Percentiles rank a stretch among this genome's conserved stretches.
These are phyloP conservation scores for Acacia melanoxylon DNA, from an alignment of 306 rosid species.

Conservation along the genomic window DNA sequence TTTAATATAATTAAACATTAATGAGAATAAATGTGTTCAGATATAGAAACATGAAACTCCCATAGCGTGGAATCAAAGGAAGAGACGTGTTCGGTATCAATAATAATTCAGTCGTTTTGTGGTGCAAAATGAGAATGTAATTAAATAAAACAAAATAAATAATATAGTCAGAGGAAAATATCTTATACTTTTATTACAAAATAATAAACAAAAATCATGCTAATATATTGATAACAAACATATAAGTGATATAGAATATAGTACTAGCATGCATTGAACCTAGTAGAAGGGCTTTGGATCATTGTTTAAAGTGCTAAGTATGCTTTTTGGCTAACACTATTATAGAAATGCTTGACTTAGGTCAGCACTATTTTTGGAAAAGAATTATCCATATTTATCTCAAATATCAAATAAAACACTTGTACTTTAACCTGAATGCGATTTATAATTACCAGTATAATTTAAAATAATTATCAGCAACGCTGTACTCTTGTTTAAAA, in stretches of 20 bases:
- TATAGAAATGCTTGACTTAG: neutral
- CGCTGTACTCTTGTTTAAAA: neutral
- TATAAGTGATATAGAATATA: too few species aligned
- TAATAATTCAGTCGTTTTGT: neutral
- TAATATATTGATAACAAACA: too few species aligned
- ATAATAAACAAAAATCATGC: too few species aligned
- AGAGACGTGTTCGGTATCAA: neutral
- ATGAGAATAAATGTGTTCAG: neutral
- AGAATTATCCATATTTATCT: neutral
- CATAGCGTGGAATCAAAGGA: neutral
- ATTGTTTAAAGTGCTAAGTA: neutral
- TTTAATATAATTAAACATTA: neutral
- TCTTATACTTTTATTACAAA: too few species aligned
- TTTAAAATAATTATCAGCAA: neutral
- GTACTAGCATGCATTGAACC: too few species aligned
- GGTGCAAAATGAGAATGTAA: neutral
- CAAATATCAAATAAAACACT: neutral
- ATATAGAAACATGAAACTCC: neutral
- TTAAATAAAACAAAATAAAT: neutral
- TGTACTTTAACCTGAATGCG: neutral
- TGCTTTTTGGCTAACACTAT: neutral
- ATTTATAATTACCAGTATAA: neutral
- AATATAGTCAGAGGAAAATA: neutral
- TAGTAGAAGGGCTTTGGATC: too few species aligned
- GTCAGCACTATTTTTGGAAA: neutral